These are phyloP conservation scores for Alternaria ethzedia DNA, from an alignment of 2,329 filamentous ascomycete species.

Conservation along the genomic window DNA sequence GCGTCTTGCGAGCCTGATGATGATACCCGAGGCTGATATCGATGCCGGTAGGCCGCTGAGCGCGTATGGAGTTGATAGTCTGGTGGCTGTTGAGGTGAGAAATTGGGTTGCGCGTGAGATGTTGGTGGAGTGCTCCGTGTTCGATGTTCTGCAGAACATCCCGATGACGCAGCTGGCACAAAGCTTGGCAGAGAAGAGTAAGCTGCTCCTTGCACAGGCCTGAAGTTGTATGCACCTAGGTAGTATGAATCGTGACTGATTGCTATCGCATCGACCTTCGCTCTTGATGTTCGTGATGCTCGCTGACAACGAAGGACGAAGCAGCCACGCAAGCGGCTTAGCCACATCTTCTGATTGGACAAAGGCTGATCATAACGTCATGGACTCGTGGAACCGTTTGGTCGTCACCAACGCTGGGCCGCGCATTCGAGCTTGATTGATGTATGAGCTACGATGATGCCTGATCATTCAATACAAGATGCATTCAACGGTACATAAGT, in stretches of 20 bases:
- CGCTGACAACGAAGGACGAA: background rate
- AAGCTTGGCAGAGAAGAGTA: constrained; percentile 16
- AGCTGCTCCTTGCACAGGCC: background rate
- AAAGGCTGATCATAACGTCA: constrained; percentile 6
- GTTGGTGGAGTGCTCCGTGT: constrained; percentile 8
- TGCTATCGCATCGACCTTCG: background rate
- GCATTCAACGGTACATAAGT: background rate
- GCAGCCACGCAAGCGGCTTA: background rate
- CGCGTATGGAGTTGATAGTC: constrained; percentile 26
- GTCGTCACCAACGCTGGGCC: background rate
- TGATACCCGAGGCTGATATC: constrained; percentile 18
- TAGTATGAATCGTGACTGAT: background rate
- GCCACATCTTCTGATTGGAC: constrained; percentile 9
- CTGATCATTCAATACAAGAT: background rate
- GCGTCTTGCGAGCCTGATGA: constrained; percentile 14
- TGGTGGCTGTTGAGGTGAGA: constrained; percentile 27
- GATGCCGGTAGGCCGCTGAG: constrained; percentile 25
- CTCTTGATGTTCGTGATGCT: background rate
- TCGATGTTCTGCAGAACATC: constrained; percentile 14
- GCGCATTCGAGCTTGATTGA: background rate
- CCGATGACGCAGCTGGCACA: constrained; percentile 10
- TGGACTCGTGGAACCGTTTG: background rate
- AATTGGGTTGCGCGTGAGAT: constrained; percentile 16
- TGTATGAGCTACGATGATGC: background rate
- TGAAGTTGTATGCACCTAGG: background rate